Evolutionary conservation across 176 grass and related monocot species (phyloP).

Genomic region (Urochloa ruziziensis): DNA sequence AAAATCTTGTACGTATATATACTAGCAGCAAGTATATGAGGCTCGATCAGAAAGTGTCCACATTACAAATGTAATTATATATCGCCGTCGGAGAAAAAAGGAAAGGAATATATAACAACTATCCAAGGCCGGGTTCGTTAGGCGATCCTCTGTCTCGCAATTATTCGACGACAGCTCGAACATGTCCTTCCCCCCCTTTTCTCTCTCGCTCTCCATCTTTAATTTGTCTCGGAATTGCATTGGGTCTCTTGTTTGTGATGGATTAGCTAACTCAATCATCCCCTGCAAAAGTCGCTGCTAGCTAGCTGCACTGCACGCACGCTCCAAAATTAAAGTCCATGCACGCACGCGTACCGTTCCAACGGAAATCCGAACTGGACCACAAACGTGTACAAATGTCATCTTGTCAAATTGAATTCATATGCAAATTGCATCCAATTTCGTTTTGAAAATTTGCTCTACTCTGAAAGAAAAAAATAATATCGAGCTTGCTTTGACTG

Average conservation of each 20-base stretch:
- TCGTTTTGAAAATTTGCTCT: too few relatives aligned
- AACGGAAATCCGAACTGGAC: neutral
- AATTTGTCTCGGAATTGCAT: neutral
- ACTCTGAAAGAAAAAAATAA: too few relatives aligned
- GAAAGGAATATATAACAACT: neutral
- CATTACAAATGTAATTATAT: neutral
- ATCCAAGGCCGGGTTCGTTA: neutral
- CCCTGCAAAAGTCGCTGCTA: neutral
- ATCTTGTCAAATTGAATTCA: neutral
- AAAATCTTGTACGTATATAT: neutral
- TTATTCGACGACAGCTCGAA: slow-evolving; percentile 35
- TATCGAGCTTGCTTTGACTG: neutral
- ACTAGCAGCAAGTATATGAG: neutral
- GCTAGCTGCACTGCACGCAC: neutral
- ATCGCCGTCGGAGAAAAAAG: neutral
- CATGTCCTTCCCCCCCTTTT: neutral
- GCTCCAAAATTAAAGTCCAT: too few relatives aligned
- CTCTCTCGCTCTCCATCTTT: neutral
- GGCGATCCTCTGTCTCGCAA: slow-evolving; percentile 25
- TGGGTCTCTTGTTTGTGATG: neutral
- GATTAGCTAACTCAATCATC: slow-evolving; percentile 24
- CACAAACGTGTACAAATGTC: neutral
- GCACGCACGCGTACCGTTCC: neutral
- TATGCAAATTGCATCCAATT: neutral
- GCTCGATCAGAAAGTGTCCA: neutral